A percentile compares a stretch with the other conserved stretches of the same genome.
Evolutionary conservation across 1,139 yeast species (phyloP).

Genomic region (Candida tropicalis): DNA sequence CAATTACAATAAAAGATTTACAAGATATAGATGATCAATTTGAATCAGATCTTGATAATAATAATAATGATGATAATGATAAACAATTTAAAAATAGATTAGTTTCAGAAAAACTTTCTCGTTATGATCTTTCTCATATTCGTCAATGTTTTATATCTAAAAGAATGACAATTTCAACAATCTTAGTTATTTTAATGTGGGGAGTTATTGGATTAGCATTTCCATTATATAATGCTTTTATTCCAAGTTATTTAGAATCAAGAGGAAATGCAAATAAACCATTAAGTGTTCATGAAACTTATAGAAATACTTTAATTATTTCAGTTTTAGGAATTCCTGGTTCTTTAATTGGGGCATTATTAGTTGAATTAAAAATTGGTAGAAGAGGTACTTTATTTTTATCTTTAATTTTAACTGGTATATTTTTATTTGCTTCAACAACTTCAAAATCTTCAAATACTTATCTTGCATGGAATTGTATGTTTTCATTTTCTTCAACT

Average conservation of each 20-base stretch:
- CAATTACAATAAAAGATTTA: constrained; percentile 36
- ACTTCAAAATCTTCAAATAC: constrained; percentile 44
- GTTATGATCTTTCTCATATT: constrained; percentile 35
- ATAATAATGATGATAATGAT: background rate
- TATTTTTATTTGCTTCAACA: constrained; percentile 42
- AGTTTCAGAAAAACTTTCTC: constrained; percentile 26
- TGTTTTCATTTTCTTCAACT: constrained; percentile 42
- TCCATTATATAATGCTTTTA: constrained; percentile 47
- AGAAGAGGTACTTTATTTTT: constrained; percentile 41
- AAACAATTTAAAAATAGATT: constrained; percentile 22
- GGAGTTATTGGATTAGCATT: constrained; percentile 49
- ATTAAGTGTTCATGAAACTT: constrained; percentile 37
- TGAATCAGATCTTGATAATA: constrained; percentile 10
- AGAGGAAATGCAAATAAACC: constrained; percentile 35
- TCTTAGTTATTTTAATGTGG: constrained; percentile 42
- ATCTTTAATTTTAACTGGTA: constrained; percentile 41
- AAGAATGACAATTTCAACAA: constrained; percentile 35
- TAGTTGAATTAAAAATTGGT: constrained; percentile 42
- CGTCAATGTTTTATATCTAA: constrained; percentile 37
- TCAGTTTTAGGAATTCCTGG: constrained; percentile 48
- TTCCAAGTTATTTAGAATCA: constrained; percentile 41
- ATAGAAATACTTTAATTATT: constrained; percentile 43
- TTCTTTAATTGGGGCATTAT: constrained; percentile 39
- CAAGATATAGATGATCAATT: constrained; percentile 27
- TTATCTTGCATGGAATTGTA: constrained; percentile 48